Evolutionary conservation across 768 basidiomycete species (phyloP).

Genomic region (Trametes coccinea): DNA sequence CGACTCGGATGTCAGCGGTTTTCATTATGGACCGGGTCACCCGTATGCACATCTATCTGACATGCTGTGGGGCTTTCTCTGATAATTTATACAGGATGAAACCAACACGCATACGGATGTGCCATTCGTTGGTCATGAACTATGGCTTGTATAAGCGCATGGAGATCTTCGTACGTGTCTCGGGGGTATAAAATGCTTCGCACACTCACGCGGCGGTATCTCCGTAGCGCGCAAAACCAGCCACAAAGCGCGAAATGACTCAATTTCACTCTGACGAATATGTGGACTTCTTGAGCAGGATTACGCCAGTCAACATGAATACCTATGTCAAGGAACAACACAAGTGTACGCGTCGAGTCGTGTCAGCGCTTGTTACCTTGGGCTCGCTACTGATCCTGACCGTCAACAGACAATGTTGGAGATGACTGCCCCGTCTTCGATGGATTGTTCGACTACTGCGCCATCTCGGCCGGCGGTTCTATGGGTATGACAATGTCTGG

Average conservation of each 20-base stretch:
- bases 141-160: conserved; percentile 99
- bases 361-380: neutral
- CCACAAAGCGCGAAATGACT: conserved; percentile 99
- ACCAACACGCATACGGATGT: conserved; percentile 98
- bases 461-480: conserved; percentile 98
- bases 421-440: conserved; percentile 99
- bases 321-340: conserved; percentile 92
- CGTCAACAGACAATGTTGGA: conserved; percentile 82
- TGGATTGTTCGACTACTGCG: conserved; percentile 97
- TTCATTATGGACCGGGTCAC: conserved; percentile 98
- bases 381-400: neutral
- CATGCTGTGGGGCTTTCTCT: conserved; percentile 13
- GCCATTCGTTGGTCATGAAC: conserved; percentile 99
- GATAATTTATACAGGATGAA: conserved; percentile 69
- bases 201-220: too few species aligned
- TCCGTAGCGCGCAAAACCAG: conserved; percentile 92
- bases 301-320: conserved; percentile 95
- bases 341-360: conserved; percentile 64
- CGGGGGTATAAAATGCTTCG: too few species aligned
- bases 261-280: conserved; percentile 99
- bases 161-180: conserved; percentile 94
- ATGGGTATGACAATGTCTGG: conserved; percentile 65
- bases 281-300: conserved; percentile 92
- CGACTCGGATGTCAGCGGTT: conserved; percentile 98
- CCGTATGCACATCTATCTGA: conserved; percentile 51